Evolutionary conservation across 2,329 filamentous ascomycete species (phyloP).

Genomic region (Trichoderma sp.): DNA sequence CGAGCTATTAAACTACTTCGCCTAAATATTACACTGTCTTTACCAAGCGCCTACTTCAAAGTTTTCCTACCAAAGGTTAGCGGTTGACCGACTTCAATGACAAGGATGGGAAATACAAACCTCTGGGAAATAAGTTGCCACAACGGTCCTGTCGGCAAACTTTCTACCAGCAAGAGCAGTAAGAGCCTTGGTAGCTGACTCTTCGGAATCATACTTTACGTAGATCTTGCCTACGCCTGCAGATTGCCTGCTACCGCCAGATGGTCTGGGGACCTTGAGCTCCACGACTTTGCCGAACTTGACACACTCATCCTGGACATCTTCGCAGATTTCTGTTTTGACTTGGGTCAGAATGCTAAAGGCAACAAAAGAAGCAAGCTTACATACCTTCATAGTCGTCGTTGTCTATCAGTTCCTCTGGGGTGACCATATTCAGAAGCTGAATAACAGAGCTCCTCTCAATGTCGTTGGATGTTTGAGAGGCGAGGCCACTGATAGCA

Average conservation of each 20-base stretch:
- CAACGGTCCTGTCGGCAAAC: slow-evolving; percentile 94
- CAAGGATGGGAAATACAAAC: slow-evolving; percentile 49
- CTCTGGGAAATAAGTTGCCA: slow-evolving; percentile 95
- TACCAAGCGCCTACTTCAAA: slow-evolving; percentile 93
- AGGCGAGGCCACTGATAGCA: slow-evolving; percentile 96
- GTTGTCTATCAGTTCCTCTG: slow-evolving; percentile 89
- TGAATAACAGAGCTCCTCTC: slow-evolving; percentile 86
- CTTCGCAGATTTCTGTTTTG: slow-evolving; percentile 87
- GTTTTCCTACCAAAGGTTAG: slow-evolving; percentile 70
- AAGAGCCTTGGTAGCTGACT: slow-evolving; percentile 81
- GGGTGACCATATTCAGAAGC: slow-evolving; percentile 96
- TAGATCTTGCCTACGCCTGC: slow-evolving; percentile 97
- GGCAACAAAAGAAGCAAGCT: background rate
- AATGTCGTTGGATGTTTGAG: slow-evolving; percentile 77
- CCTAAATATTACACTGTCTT: slow-evolving; percentile 30
- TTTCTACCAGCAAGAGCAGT: slow-evolving; percentile 91
- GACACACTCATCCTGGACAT: slow-evolving; percentile 87
- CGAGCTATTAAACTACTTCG: slow-evolving; percentile 26
- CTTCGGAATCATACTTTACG: slow-evolving; percentile 83
- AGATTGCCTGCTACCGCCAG: slow-evolving; percentile 78
- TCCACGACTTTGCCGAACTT: slow-evolving; percentile 87
- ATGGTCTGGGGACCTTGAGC: slow-evolving; percentile 91
- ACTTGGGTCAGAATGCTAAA: slow-evolving; percentile 41
- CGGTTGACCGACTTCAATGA: background rate
- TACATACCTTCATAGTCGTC: slow-evolving; percentile 87